phyloP scores from a whole-genome alignment of 1,284 basidiomycete species.

The Cronartium quercuum region DNA sequence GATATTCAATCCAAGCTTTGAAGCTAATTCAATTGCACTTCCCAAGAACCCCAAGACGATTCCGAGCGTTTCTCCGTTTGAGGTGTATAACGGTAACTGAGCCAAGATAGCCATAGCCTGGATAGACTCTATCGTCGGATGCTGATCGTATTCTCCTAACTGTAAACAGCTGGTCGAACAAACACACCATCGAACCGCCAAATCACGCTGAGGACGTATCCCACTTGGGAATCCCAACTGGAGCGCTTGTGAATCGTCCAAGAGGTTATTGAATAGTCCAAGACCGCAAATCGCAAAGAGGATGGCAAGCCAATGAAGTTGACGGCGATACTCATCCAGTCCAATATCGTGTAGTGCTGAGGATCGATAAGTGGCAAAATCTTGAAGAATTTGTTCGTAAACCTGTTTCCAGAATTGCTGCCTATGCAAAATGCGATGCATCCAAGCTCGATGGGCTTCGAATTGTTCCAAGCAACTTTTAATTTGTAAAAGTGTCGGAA shows the following conservation, averaged over 20 bases:
- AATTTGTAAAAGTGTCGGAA: slow-evolving; percentile 3
- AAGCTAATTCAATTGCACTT: slow-evolving; percentile 10
- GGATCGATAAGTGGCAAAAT: too few species aligned
- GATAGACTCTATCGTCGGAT: slow-evolving; percentile 17
- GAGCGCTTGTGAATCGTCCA: not conserved
- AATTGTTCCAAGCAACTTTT: slow-evolving; percentile 18
- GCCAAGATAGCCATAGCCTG: slow-evolving; percentile 10
- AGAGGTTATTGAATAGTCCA: slow-evolving; percentile 6
- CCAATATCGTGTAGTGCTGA: too few species aligned
- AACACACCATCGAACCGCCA: slow-evolving; percentile 21
- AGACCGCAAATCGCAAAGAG: slow-evolving; percentile 24
- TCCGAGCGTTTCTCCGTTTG: slow-evolving; percentile 17
- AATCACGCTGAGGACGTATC: slow-evolving; percentile 1
- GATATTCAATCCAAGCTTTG: slow-evolving; percentile 13
- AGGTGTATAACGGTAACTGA: slow-evolving; percentile 13
- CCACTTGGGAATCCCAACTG: slow-evolving; percentile 4
- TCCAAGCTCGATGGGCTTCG: slow-evolving; percentile 26
- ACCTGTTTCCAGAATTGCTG: slow-evolving; percentile 7
- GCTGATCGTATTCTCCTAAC: slow-evolving; percentile 14
- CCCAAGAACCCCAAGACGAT: slow-evolving; percentile 5
- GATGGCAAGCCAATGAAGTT: slow-evolving; percentile 23
- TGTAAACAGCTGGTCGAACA: slow-evolving; percentile 21
- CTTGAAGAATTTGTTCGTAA: slow-evolving; percentile 1
- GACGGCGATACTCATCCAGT: too few species aligned
- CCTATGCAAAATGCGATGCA: slow-evolving; percentile 21